Evolutionary conservation across 345 rosid species (phyloP).

Genomic region (Clausena lansium): DNA sequence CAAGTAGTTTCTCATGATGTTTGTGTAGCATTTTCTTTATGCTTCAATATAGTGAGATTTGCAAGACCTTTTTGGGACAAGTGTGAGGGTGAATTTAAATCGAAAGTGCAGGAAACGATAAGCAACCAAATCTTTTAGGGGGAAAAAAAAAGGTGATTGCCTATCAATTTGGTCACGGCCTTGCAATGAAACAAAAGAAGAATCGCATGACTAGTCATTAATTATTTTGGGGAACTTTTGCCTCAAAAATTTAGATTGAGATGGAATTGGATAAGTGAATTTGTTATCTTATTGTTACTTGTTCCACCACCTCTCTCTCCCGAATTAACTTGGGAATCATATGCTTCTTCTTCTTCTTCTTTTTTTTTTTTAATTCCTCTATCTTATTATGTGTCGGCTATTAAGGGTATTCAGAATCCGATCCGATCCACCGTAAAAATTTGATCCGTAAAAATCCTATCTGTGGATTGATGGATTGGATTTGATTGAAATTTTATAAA

Average conservation of each 20-base stretch:
- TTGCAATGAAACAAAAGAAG: not conserved
- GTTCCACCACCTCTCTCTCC: not conserved
- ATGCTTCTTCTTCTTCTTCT: not conserved
- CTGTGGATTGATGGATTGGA: no score
- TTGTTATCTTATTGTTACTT: not conserved
- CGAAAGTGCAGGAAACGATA: not conserved
- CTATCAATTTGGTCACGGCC: constrained; percentile 17
- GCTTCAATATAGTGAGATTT: not conserved
- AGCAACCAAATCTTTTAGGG: not conserved
- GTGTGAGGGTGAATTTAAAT: constrained; percentile 8
- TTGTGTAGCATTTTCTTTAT: not conserved
- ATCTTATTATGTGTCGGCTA: not conserved
- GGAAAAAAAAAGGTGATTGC: not conserved
- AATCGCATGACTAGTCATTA: constrained; percentile 14
- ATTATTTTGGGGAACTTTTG: constrained; percentile 1
- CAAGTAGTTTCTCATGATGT: not conserved
- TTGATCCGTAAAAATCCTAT: no score
- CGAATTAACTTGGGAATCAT: not conserved
- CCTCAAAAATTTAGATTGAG: constrained; percentile 13
- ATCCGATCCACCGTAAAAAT: no score
- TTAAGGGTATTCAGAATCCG: no score
- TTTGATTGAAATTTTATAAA: no score
- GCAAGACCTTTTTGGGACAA: constrained; percentile 11
- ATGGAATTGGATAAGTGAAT: constrained; percentile 16
- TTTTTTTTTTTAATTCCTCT: not conserved